Percentiles rank a stretch among this genome's conserved stretches.
phyloP scores from a whole-genome alignment of 202 grass and related monocot genomes.

The Hordeum pubiflorum region DNA sequence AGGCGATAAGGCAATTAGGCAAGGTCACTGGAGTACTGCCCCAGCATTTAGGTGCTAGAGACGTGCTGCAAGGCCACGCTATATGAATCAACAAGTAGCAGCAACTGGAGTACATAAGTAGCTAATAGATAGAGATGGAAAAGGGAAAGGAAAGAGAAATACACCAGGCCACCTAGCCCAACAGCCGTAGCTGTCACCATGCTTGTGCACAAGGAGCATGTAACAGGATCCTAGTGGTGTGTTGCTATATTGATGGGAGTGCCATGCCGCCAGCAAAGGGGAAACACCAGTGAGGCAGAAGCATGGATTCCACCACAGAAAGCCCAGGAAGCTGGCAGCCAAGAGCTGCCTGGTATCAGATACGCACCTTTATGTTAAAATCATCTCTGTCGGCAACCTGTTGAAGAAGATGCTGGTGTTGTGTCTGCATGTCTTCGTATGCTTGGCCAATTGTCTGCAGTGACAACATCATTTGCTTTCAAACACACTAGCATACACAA shows the following conservation, averaged over 20 bases:
- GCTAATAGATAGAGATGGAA: background rate
- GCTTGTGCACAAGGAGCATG: background rate
- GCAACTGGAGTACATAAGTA: background rate
- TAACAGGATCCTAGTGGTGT: background rate
- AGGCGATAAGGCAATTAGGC: background rate
- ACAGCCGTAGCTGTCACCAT: background rate
- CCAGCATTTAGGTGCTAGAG: background rate
- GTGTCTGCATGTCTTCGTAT: conserved; percentile 96
- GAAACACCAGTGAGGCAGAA: background rate
- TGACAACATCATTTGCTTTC: conserved; percentile 31
- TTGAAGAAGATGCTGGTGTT: conserved; percentile 87
- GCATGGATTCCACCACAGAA: background rate
- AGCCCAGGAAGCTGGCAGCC: background rate
- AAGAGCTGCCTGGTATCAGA: background rate
- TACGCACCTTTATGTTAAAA: conserved; percentile 95
- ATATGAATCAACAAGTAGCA: background rate
- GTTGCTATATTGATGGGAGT: background rate
- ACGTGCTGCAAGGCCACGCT: background rate
- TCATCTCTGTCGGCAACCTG: conserved; percentile 88
- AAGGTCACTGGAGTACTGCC: background rate
- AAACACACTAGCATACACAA: conserved; percentile 11
- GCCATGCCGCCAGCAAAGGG: background rate
- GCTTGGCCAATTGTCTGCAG: conserved; percentile 94
- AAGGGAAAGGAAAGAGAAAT: background rate
- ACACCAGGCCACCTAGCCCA: background rate